Evolutionary conservation across 1,284 basidiomycete species (phyloP).

Genomic region (Trichosporon sp.): DNA sequence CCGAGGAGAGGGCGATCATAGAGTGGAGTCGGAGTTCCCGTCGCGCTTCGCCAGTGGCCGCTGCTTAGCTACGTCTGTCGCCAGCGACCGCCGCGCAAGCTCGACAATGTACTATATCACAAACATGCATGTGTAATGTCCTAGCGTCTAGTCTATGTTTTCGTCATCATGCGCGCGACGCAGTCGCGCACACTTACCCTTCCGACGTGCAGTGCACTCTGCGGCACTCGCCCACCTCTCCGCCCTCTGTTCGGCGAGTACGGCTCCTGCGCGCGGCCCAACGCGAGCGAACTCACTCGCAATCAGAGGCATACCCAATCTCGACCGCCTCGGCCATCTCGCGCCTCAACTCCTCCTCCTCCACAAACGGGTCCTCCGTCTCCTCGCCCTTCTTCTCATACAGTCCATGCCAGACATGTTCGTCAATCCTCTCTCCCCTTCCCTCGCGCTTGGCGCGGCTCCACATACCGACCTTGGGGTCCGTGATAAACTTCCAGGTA

Average conservation of each 20-base stretch:
- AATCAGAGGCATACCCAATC: slow-evolving; percentile 33
- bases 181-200: neutral
- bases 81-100: too few species aligned
- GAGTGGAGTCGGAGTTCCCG: too few species aligned
- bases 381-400: slow-evolving; percentile 26
- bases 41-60: too few species aligned
- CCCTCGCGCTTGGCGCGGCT: slow-evolving; percentile 59
- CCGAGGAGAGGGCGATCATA: too few species aligned
- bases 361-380: slow-evolving; percentile 19
- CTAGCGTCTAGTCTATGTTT: slow-evolving; percentile 6
- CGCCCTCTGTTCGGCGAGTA: too few species aligned
- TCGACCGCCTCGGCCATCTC: slow-evolving; percentile 36
- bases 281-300: slow-evolving; percentile 11
- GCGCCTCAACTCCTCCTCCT: slow-evolving; percentile 30
- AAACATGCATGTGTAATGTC: slow-evolving; percentile 5
- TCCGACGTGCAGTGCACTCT: too few species aligned
- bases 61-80: too few species aligned
- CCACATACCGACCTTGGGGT: slow-evolving; percentile 73
- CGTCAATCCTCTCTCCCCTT: slow-evolving; percentile 47
- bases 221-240: too few species aligned
- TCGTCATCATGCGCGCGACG: neutral
- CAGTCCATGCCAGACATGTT: slow-evolving; percentile 43
- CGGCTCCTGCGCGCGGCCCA: too few species aligned
- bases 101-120: neutral
- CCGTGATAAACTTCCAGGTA: slow-evolving; percentile 89